Evolutionary conservation across 192 early-diverging fungal genomes (phyloP).

Genomic region (Backusella sp.): DNA sequence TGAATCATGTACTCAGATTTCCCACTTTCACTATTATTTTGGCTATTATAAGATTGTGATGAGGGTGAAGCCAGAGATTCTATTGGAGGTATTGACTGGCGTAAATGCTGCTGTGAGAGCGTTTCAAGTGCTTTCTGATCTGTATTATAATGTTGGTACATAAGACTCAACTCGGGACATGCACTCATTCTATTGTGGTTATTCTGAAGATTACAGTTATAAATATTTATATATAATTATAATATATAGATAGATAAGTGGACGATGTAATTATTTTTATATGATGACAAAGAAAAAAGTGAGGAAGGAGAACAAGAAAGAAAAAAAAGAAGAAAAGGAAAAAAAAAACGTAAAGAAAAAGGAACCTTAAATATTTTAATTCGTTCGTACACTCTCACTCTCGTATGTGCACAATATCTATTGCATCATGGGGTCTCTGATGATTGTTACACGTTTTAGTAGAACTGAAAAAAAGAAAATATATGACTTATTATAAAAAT

Average conservation of each 20-base stretch:
- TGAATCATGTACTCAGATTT: neutral
- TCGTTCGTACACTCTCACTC: neutral
- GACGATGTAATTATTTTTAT: neutral
- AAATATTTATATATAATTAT: neutral
- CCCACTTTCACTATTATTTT: neutral
- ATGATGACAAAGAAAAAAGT: neutral
- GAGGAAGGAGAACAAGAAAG: conserved; percentile 3
- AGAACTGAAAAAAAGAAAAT: neutral
- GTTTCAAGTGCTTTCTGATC: neutral
- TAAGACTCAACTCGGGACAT: conserved; percentile 7
- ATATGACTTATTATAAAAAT: neutral
- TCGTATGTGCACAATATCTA: neutral
- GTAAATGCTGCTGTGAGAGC: neutral
- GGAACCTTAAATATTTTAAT: neutral
- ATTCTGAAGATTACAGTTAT: neutral
- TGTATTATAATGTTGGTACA: conserved; percentile 11
- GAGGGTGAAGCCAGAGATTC: neutral
- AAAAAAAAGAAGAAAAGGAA: neutral
- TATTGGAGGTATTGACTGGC: neutral
- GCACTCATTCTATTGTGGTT: conserved; percentile 2
- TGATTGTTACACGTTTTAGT: neutral
- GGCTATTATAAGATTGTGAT: neutral
- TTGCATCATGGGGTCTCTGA: neutral
- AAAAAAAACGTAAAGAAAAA: neutral
- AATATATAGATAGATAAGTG: neutral